phyloP scores from a whole-genome alignment of 495 filamentous ascomycete genomes.

The Parachaetomium inaequale region DNA sequence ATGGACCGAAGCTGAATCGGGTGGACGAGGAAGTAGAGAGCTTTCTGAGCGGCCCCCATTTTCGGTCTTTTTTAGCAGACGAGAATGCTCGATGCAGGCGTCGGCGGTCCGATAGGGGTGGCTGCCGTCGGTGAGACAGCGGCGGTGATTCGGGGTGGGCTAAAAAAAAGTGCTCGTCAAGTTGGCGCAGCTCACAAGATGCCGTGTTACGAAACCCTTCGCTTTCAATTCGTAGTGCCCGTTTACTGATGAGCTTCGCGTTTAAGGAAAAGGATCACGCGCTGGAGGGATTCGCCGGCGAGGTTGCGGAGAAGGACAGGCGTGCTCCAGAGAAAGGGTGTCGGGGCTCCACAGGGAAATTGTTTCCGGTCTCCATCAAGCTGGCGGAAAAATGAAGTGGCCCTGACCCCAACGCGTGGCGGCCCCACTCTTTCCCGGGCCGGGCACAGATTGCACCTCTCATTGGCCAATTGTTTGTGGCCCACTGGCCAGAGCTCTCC shows the following conservation, averaged over 20 bases:
- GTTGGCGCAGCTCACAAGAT: neutral
- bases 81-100: slow-evolving; percentile 5
- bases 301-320: slow-evolving; percentile 11
- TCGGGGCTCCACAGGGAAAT: slow-evolving; percentile 21
- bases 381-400: slow-evolving; percentile 16
- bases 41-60: slow-evolving; percentile 48
- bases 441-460: neutral
- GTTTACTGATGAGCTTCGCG: neutral
- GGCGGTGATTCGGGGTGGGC: neutral
- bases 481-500: neutral
- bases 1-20: slow-evolving; percentile 76
- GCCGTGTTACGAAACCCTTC: neutral
- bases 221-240: neutral
- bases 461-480: slow-evolving; percentile 18
- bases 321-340: slow-evolving; percentile 6
- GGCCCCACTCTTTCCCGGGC: slow-evolving; percentile 2
- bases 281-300: neutral
- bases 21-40: slow-evolving; percentile 75
- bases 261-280: neutral
- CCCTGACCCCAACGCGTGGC: neutral
- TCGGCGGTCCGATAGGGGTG: slow-evolving; percentile 6
- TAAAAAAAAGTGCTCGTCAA: neutral
- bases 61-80: slow-evolving; percentile 15
- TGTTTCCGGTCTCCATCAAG: slow-evolving; percentile 18
- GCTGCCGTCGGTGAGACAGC: slow-evolving; percentile 15